Evolutionary conservation across 2,329 filamentous ascomycete species (phyloP).

Genomic region (Nemania serpens): DNA sequence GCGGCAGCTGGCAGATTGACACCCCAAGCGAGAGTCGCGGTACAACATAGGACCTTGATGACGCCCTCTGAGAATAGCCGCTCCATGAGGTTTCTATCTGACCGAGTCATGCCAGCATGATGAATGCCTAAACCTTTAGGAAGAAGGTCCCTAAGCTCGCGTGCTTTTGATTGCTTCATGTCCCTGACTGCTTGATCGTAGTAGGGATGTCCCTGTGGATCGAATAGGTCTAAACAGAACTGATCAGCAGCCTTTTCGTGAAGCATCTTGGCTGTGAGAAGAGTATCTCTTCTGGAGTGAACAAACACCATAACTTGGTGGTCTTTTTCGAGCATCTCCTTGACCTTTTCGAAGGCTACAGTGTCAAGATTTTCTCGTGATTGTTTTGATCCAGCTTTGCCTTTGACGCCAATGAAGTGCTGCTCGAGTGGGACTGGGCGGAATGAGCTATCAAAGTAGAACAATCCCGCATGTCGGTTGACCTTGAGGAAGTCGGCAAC

Average conservation of each 20-base stretch:
- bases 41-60: conserved; percentile 97
- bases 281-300: conserved; percentile 92
- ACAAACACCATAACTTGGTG: conserved; percentile 99
- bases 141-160: conserved; percentile 86
- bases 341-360: conserved; percentile 90
- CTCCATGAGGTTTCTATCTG: conserved; percentile 95
- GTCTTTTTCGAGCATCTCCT: conserved; percentile 86
- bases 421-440: conserved; percentile 94
- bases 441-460: conserved; percentile 97
- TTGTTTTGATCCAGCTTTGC: conserved; percentile 79
- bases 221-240: conserved; percentile 78
- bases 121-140: conserved; percentile 93
- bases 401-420: conserved; percentile 95
- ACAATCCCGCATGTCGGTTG: conserved; percentile 88
- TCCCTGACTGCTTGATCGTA: conserved; percentile 82
- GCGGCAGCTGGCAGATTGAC: conserved; percentile 97
- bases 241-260: conserved; percentile 86
- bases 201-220: conserved; percentile 75
- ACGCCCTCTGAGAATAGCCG: conserved; percentile 87
- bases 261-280: conserved; percentile 83
- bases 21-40: conserved; percentile 96
- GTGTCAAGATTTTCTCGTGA: conserved; percentile 88
- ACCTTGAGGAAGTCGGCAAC: conserved; percentile 97
- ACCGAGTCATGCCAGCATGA: conserved; percentile 93
- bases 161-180: conserved; percentile 82